These are phyloP conservation scores for Lasiodiplodia gonubiensis DNA, from an alignment of 2,329 filamentous ascomycete species.

Conservation along the genomic window DNA sequence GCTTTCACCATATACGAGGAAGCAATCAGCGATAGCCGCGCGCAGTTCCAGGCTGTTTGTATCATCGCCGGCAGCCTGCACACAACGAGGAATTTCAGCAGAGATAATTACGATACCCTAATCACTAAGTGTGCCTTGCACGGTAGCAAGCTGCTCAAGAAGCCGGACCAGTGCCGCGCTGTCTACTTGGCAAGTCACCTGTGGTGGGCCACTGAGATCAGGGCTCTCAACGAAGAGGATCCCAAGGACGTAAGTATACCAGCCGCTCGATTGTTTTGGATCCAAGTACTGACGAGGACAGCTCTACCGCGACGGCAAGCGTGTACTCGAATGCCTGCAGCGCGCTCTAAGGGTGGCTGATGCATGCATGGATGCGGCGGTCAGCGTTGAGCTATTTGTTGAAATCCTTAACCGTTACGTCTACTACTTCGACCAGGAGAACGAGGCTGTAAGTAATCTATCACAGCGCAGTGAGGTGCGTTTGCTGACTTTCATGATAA, in stretches of 20 bases:
- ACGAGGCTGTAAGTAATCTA: slow-evolving; percentile 75
- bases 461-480: background rate
- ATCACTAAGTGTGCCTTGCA: slow-evolving; percentile 98
- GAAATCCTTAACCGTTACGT: slow-evolving; percentile 98
- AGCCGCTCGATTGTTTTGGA: background rate
- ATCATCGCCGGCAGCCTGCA: slow-evolving; percentile 90
- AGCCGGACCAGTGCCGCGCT: slow-evolving; percentile 95
- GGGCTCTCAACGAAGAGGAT: slow-evolving; percentile 78
- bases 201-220: slow-evolving; percentile 94
- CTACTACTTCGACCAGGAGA: slow-evolving; percentile 99
- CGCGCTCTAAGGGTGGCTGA: slow-evolving; percentile 94
- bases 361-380: slow-evolving; percentile 97
- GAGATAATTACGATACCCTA: slow-evolving; percentile 97
- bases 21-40: slow-evolving; percentile 90
- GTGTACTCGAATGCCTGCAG: slow-evolving; percentile 94
- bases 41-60: slow-evolving; percentile 97
- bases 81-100: slow-evolving; percentile 85
- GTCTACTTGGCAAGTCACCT: slow-evolving; percentile 96
- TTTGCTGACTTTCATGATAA: background rate
- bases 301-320: slow-evolving; percentile 97
- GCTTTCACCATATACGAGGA: slow-evolving; percentile 99
- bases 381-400: slow-evolving; percentile 96
- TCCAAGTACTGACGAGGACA: slow-evolving; percentile 43
- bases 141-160: slow-evolving; percentile 94
- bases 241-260: slow-evolving; percentile 70